Conservation (phyloP, 208 protist genomes). For the Angomonas ambiguus region DNA sequence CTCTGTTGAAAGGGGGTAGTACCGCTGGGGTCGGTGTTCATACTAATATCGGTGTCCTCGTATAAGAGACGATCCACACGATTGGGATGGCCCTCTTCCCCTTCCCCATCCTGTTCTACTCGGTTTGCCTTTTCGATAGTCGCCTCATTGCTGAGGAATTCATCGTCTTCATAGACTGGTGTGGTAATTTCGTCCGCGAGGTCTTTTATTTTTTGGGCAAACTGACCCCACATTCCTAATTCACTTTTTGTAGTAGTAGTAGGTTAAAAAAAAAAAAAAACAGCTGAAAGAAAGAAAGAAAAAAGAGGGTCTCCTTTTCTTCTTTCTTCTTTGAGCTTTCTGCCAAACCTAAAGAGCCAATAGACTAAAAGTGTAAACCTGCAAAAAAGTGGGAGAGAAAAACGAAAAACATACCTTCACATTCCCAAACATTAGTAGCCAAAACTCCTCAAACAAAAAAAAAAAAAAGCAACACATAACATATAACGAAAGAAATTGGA, state of each 20-base stretch:
- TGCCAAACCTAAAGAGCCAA: too few relatives aligned
- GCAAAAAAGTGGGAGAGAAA: too few relatives aligned
- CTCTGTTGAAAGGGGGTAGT: not conserved
- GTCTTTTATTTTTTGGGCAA: conserved; percentile 66
- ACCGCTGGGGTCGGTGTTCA: not conserved
- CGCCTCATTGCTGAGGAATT: conserved; percentile 4
- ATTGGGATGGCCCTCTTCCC: not conserved
- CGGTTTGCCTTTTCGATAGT: not conserved
- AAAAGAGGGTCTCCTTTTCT: conserved; percentile 9
- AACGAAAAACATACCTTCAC: too few relatives aligned
- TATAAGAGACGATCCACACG: not conserved
- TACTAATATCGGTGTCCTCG: not conserved
- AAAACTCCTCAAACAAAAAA: not conserved
- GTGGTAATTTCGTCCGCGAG: conserved; percentile 69
- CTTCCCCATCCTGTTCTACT: not conserved
- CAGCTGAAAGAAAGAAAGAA: conserved; percentile 6
- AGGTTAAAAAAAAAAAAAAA: not conserved
- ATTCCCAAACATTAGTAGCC: too few relatives aligned
- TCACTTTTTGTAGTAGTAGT: conserved; percentile 6
- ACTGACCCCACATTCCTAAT: conserved; percentile 45
- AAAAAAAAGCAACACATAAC: not conserved
- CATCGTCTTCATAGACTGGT: conserved; percentile 49
- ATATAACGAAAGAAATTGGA: not conserved
- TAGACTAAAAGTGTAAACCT: too few relatives aligned
- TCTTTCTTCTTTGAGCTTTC: too few relatives aligned